Evolutionary conservation across 306 rosid species (phyloP).

Genomic region (Prunus dulcis): DNA sequence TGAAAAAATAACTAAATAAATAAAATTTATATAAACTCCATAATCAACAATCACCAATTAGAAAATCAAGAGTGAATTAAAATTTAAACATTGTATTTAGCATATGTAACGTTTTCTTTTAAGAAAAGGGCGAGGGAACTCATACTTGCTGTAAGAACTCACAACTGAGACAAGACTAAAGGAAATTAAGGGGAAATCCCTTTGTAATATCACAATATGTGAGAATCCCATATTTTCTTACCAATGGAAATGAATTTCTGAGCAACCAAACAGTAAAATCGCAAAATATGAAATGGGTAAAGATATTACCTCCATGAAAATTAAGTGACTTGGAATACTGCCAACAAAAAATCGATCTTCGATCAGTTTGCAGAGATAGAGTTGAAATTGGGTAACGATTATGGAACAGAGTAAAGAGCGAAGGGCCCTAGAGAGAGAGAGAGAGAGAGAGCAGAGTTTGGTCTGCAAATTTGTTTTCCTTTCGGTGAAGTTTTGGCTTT

Average conservation of each 20-base stretch:
- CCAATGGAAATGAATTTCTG: background rate
- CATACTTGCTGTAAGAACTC: too few relatives aligned
- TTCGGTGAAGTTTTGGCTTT: background rate
- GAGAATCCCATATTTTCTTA: background rate
- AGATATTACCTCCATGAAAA: conserved; percentile 31
- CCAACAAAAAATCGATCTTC: background rate
- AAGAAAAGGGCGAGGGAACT: background rate
- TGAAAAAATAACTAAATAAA: background rate
- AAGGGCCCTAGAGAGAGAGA: conserved; percentile 26
- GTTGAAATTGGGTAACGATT: conserved; percentile 1
- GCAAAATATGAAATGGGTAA: background rate
- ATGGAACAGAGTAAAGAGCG: background rate
- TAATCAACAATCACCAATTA: background rate
- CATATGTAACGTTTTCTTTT: background rate
- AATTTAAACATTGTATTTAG: background rate
- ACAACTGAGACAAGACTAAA: background rate
- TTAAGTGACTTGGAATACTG: background rate
- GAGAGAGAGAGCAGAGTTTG: conserved; percentile 3
- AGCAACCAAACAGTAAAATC: background rate
- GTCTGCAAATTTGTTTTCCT: background rate
- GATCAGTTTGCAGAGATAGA: background rate
- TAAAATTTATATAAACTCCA: too few relatives aligned
- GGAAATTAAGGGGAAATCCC: background rate
- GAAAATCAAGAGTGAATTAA: background rate
- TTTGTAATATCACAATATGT: background rate